Percentiles rank a stretch among this genome's conserved stretches.
Evolutionary conservation across 2,329 filamentous ascomycete species (phyloP).

Genomic region (Pseudogymnoascus sp.): DNA sequence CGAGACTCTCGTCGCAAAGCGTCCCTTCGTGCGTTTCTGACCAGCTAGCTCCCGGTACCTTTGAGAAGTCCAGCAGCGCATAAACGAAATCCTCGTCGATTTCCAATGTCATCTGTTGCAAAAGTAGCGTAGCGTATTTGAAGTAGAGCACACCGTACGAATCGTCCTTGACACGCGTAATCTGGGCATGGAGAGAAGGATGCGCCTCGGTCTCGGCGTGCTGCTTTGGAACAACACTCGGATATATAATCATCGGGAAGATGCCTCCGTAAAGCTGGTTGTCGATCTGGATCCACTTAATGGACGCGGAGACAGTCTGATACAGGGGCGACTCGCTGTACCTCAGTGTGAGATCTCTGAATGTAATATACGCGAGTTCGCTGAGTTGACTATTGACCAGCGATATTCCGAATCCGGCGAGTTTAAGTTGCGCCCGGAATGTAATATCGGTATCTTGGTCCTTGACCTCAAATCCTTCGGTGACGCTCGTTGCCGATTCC

Average conservation of each 20-base stretch:
- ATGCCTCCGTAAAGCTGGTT: conserved; percentile 98
- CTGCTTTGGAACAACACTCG: conserved; percentile 94
- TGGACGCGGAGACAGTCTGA: conserved; percentile 79
- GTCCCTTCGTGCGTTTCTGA: conserved; percentile 66
- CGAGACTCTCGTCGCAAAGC: conserved; percentile 80
- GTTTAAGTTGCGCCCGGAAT: conserved; percentile 78
- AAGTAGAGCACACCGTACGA: conserved; percentile 97
- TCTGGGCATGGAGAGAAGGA: conserved; percentile 83
- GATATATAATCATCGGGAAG: conserved; percentile 94
- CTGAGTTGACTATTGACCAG: conserved; percentile 86
- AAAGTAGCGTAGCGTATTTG: conserved; percentile 88
- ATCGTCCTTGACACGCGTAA: conserved; percentile 94
- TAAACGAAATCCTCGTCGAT: conserved; percentile 98
- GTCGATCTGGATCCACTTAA: conserved; percentile 99
- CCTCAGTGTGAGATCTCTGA: conserved; percentile 82
- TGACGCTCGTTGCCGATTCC: conserved; percentile 42
- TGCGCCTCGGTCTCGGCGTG: conserved; percentile 94
- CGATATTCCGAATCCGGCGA: conserved; percentile 87
- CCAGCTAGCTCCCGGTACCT: conserved; percentile 86
- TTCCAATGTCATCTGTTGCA: conserved; percentile 97
- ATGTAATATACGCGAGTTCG: conserved; percentile 87
- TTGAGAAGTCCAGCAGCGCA: conserved; percentile 87
- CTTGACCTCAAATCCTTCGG: conserved; percentile 82
- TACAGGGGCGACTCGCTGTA: conserved; percentile 91
- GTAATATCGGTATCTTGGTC: conserved; percentile 79